A percentile compares a stretch with the other conserved stretches of the same genome.
phyloP scores from a whole-genome alignment of 345 rosid genomes.

The Laguncularia racemosa region DNA sequence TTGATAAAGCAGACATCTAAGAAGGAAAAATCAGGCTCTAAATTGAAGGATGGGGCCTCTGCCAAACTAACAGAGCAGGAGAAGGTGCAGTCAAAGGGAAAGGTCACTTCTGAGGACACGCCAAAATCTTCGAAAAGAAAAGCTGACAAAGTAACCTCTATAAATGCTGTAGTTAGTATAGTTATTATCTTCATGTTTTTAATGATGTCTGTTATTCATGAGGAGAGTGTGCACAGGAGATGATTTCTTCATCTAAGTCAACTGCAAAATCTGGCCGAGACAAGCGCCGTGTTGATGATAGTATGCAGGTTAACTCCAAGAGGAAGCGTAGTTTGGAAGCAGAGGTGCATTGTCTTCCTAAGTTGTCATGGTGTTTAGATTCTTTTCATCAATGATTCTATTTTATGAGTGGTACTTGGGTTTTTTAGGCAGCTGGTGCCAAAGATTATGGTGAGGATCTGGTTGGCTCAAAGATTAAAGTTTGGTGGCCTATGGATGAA shows the following conservation, averaged over 20 bases:
- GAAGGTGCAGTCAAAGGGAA: constrained; percentile 21
- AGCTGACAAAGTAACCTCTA: constrained; percentile 36
- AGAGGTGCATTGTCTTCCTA: constrained; percentile 23
- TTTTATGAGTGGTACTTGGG: constrained; percentile 8
- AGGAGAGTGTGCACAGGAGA: constrained; percentile 31
- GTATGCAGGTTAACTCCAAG: constrained; percentile 49
- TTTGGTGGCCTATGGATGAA: constrained; percentile 93
- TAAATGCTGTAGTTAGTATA: constrained; percentile 3
- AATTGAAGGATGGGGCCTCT: too few relatives aligned
- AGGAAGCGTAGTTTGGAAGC: constrained; percentile 50
- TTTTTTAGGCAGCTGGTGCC: constrained; percentile 48
- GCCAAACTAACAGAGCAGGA: neutral
- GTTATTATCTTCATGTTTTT: constrained; percentile 2
- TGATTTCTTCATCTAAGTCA: constrained; percentile 47
- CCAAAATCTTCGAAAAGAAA: constrained; percentile 37
- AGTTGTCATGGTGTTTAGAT: constrained; percentile 1
- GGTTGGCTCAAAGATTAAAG: constrained; percentile 69
- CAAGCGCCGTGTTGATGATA: constrained; percentile 40
- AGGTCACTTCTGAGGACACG: constrained; percentile 29
- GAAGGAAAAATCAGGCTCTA: neutral
- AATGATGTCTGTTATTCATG: constrained; percentile 4
- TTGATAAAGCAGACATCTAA: neutral
- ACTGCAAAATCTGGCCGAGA: constrained; percentile 37
- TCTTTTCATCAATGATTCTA: constrained; percentile 3
- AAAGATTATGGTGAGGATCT: constrained; percentile 36